These are phyloP conservation scores for Phytophthora nicotianae DNA, from an alignment of 352 stramenopile genomes.

Conservation along the genomic window DNA sequence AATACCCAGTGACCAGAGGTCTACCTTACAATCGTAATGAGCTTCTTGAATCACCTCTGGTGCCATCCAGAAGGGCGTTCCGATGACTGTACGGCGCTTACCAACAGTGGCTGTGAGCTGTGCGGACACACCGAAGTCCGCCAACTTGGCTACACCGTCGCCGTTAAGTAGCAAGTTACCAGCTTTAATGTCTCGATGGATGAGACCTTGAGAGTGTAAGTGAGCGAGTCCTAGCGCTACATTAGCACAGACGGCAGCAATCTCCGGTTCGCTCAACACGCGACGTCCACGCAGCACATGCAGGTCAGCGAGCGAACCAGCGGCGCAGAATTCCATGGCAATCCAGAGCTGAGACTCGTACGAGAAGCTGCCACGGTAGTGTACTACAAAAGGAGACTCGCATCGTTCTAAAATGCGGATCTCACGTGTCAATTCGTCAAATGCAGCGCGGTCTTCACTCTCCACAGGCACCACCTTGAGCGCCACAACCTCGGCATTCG, in stretches of 20 bases:
- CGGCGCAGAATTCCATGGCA: slow-evolving; percentile 90
- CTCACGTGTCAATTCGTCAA: slow-evolving; percentile 78
- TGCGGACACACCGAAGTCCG: slow-evolving; percentile 92
- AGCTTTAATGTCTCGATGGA: slow-evolving; percentile 91
- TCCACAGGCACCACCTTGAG: slow-evolving; percentile 90
- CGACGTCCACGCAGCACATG: slow-evolving; percentile 54
- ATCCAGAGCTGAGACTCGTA: slow-evolving; percentile 85
- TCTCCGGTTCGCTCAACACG: slow-evolving; percentile 66
- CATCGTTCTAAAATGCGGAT: slow-evolving; percentile 87
- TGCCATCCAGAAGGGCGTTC: slow-evolving; percentile 93
- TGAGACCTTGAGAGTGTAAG: slow-evolving; percentile 76
- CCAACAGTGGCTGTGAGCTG: slow-evolving; percentile 90
- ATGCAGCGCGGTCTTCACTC: slow-evolving; percentile 59
- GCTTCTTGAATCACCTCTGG: slow-evolving; percentile 91
- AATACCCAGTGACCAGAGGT: slow-evolving; percentile 88
- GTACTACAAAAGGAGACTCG: slow-evolving; percentile 81
- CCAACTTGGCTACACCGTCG: slow-evolving; percentile 79
- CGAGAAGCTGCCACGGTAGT: slow-evolving; percentile 85
- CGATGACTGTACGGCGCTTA: slow-evolving; percentile 91
- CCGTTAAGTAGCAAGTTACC: slow-evolving; percentile 82
- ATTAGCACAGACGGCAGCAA: slow-evolving; percentile 76
- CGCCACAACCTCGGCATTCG: slow-evolving; percentile 67
- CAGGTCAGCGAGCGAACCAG: slow-evolving; percentile 84
- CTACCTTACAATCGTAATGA: slow-evolving; percentile 82
- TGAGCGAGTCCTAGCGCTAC: slow-evolving; percentile 77